phyloP scores from a whole-genome alignment of 2,329 filamentous ascomycete genomes.

The Aspergillus vadensis region DNA sequence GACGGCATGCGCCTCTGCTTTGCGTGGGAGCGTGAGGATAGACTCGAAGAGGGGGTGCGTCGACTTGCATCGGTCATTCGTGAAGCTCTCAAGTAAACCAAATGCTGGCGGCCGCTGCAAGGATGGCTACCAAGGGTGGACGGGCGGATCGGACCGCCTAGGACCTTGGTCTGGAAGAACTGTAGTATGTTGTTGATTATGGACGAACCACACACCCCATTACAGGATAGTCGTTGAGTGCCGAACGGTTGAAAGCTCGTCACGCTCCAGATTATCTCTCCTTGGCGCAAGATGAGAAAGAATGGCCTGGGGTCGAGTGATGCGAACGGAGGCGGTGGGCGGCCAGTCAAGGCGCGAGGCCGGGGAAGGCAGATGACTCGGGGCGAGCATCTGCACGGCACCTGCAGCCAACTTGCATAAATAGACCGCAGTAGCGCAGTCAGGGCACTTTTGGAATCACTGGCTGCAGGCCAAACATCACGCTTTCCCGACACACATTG shows the following conservation, averaged over 20 bases:
- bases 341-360: not conserved
- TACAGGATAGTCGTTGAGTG: no score
- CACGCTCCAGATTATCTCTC: no score
- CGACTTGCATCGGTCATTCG: conserved; percentile 54
- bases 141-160: not conserved
- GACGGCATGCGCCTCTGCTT: conserved; percentile 68
- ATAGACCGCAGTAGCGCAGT: not conserved
- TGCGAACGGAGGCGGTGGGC: not conserved
- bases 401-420: conserved; percentile 2
- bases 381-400: not conserved
- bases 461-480: not conserved
- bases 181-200: no score
- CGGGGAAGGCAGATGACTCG: not conserved
- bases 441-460: not conserved
- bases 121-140: not conserved
- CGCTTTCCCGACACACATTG: not conserved
- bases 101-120: not conserved
- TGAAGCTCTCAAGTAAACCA: not conserved
- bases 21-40: conserved; percentile 68
- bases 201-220: no score
- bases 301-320: not conserved
- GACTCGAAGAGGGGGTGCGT: conserved; percentile 67
- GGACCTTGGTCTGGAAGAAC: not conserved
- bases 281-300: no score
- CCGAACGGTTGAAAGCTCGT: no score